A percentile compares a stretch with the other conserved stretches of the same genome.
Conservation (phyloP, 768 basidiomycete species). For the Gautieria morchelliformis region DNA sequence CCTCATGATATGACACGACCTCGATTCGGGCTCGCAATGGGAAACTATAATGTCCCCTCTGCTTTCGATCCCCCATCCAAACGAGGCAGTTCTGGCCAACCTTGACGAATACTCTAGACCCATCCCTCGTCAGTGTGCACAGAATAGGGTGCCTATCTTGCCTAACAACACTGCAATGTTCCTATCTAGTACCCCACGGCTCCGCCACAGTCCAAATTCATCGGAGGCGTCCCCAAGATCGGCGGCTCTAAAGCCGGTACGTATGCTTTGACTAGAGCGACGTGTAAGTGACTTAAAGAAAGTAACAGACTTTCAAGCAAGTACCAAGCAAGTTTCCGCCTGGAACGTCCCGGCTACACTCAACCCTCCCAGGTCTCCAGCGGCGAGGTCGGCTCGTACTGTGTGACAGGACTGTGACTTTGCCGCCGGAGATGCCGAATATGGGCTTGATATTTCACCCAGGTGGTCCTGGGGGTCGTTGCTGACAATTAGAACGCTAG, state of each 20-base stretch:
- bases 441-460: too few species aligned
- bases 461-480: too few species aligned
- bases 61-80: not conserved
- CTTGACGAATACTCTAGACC: not conserved
- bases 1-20: not conserved
- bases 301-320: conserved; percentile 14
- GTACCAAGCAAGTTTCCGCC: conserved; percentile 5
- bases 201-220: conserved; percentile 3
- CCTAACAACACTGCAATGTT: not conserved
- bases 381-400: too few species aligned
- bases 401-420: too few species aligned
- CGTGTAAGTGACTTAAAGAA: conserved; percentile 17
- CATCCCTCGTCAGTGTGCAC: not conserved
- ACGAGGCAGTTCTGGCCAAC: not conserved
- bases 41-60: not conserved
- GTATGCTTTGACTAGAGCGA: conserved; percentile 17
- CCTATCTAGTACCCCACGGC: not conserved
- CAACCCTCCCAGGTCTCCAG: too few species aligned
- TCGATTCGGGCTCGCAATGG: not conserved
- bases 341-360: not conserved
- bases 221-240: conserved; percentile 36
- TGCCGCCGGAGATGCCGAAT: too few species aligned
- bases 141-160: not conserved
- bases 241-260: conserved; percentile 41
- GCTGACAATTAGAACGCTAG: too few species aligned